Conservation (phyloP, 306 rosid species). For the Ziziphus jujuba region DNA sequence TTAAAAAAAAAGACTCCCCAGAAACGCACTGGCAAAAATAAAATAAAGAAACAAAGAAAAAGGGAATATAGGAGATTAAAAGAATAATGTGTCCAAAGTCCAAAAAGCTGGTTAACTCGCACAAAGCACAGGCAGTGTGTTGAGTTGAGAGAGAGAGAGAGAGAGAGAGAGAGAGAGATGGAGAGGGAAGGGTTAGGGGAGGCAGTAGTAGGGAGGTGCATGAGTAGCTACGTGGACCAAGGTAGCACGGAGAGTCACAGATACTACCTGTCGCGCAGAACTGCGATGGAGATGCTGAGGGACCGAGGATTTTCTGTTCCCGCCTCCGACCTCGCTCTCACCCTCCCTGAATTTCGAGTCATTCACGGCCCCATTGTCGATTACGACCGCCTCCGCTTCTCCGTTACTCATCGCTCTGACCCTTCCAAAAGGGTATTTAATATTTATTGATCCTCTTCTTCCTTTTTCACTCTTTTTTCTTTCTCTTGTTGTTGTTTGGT, state of each 20-base stretch:
- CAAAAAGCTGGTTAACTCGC: too few relatives aligned
- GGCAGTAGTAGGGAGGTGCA: constrained; percentile 35
- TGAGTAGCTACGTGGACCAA: constrained; percentile 47
- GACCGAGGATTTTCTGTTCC: constrained; percentile 80
- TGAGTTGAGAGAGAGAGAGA: not conserved
- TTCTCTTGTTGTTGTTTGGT: too few relatives aligned
- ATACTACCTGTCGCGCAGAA: constrained; percentile 68
- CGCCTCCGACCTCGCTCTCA: constrained; percentile 46
- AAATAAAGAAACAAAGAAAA: too few relatives aligned
- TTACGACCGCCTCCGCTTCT: constrained; percentile 68
- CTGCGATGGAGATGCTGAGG: constrained; percentile 74
- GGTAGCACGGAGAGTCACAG: constrained; percentile 70
- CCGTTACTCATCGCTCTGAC: constrained; percentile 54
- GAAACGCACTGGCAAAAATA: too few relatives aligned
- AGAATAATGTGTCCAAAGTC: too few relatives aligned
- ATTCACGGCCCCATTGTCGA: constrained; percentile 53
- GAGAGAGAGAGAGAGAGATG: constrained; percentile 9
- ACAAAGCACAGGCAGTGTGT: too few relatives aligned
- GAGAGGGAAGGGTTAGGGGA: constrained; percentile 25
- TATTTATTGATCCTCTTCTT: not conserved
- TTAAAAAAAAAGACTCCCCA: too few relatives aligned
- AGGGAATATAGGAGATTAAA: too few relatives aligned
- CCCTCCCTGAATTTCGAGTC: constrained; percentile 66
- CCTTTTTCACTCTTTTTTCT: not conserved
- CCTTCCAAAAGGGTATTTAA: constrained; percentile 76